Base-by-base conservation (phyloP, 2,329 filamentous ascomycete species). In the Colletotrichum lentis region DNA sequence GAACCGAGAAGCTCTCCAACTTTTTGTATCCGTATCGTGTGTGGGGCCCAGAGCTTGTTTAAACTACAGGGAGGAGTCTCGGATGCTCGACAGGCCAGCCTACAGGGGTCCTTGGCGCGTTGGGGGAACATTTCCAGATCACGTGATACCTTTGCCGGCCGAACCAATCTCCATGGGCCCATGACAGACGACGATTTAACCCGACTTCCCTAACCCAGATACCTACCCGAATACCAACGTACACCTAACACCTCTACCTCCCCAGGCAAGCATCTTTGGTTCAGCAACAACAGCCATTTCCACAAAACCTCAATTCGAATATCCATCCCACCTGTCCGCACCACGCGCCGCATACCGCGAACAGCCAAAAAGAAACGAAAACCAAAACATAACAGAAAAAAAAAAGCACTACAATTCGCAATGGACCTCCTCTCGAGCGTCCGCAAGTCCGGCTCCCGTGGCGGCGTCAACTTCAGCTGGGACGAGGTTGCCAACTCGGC, bases 361-460 rank as follows among this genome's bases (percentile, higher is more conserved):
- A 35, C 4, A 27, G 24, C 3, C 22, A 6, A 27, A 20, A 31
- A 14, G 12, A 6, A 31, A 10, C n/a, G 2, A 35, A 0, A 64
- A 5, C 16, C 7, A 18, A 18, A 43, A 41, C 2, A 24, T 4
- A 14, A 3, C 37, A 31, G 2, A 24, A 24, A 37, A 5, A 16
- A 16, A 39, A 12, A 31, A 39, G 7, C 12, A 43, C 37, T 14
- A 14, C 27, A 53, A 57, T 37, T 18, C 27, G 64, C 69, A 64
- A 97, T 99, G 96, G 96, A 99, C 85, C 87, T 99, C 63, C 88
- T 98, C 62, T 92, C 94, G 68, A 93, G 92, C 49, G 91, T 99
- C 70, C 93, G 94, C 76, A 98, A 99, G 81, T 82, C 85, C 20
- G 95, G 97, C 78, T 96, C 93, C 74, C 91, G 96, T 72, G 96